Evolutionary conservation across 352 stramenopile species (phyloP), one percentile per base, ranked within the genome.

Genomic region (Sclerospora graminicola): DNA sequence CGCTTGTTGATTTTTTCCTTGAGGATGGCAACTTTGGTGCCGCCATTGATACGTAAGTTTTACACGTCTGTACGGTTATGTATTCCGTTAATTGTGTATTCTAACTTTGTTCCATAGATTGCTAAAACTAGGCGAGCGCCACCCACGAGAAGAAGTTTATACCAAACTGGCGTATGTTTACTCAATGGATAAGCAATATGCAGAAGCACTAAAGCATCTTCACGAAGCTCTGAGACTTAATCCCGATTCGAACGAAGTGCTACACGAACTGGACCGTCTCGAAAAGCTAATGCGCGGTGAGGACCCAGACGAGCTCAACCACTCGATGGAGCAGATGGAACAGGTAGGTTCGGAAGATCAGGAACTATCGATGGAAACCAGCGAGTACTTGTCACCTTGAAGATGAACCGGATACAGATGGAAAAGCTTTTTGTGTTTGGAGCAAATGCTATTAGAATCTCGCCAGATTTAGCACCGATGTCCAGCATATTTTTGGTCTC

Each of bases 211-310:
- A 35, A 73, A 64, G 13, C 69, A 75, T 27, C 88, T 86, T 51
- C 75, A 89, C 27, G 66, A 70, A 16, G 65, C 80, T 4, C 38
- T 87, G 46, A 60, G 60, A n/a, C 30, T 88, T 33, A 83, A 84
- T 40, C 67, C 72, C 9, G 55, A 48, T 15, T 83, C 63, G 7
- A 56, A 45, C 1, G 66, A 82, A 5, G 73, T 77, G 7, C 13
- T 80, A 7, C 59, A 60, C 2, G 80, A 68, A 0, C 42, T 92
- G 10, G 74, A 89, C 7, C 70, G 75, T 4, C 58, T 92, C 2
- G 80, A 92, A 51, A 85, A 84, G 51, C 54, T 89, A 21, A 82
- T 89, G 73, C 74, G 69, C 7, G 77, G 73, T 3, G 75, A 89
- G 24, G 74, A 89, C 43, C 71, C 72, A 0, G 74, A 92, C 42